Evolutionary conservation across 495 filamentous ascomycete species (phyloP).

Genomic region (Parmelia sp.): DNA sequence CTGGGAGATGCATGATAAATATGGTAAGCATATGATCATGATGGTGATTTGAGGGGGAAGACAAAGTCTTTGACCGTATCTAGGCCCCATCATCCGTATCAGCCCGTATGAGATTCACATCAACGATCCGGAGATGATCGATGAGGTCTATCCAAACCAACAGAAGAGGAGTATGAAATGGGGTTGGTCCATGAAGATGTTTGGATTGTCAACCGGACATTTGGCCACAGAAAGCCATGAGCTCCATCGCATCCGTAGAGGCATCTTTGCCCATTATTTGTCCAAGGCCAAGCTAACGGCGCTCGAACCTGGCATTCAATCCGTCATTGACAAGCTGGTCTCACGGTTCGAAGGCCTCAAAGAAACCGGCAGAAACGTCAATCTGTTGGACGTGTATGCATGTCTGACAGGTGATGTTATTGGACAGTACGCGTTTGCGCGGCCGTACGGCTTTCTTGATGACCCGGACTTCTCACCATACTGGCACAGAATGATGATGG

Average conservation of each 20-base stretch:
- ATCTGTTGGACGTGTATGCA: conserved; percentile 37
- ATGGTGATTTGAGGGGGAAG: background rate
- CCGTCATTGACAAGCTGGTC: conserved; percentile 18
- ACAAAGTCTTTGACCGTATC: background rate
- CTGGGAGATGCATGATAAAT: conserved; percentile 42
- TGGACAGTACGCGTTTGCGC: conserved; percentile 24
- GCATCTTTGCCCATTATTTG: conserved; percentile 38
- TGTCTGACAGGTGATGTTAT: conserved; percentile 34
- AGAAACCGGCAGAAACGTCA: conserved; percentile 25
- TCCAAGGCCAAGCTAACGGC: conserved; percentile 24
- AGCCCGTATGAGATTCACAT: conserved; percentile 52
- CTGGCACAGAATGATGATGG: conserved; percentile 19
- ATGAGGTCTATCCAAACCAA: conserved; percentile 40
- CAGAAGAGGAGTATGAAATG: conserved; percentile 31
- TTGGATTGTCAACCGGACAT: conserved; percentile 27
- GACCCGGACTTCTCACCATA: conserved; percentile 14
- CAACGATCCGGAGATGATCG: conserved; percentile 42
- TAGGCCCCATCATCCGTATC: conserved; percentile 55
- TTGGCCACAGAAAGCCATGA: conserved; percentile 31
- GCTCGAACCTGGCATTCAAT: conserved; percentile 24
- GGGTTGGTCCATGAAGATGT: conserved; percentile 28
- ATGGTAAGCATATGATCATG: conserved; percentile 33
- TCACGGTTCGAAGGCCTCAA: conserved; percentile 11
- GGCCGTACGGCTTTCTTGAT: conserved; percentile 19
- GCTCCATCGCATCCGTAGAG: conserved; percentile 31